Evolutionary conservation across 2,329 filamentous ascomycete species (phyloP), one percentile per base, ranked within the genome.

Genomic region (Ophiocordyceps camponoti-saundersi): DNA sequence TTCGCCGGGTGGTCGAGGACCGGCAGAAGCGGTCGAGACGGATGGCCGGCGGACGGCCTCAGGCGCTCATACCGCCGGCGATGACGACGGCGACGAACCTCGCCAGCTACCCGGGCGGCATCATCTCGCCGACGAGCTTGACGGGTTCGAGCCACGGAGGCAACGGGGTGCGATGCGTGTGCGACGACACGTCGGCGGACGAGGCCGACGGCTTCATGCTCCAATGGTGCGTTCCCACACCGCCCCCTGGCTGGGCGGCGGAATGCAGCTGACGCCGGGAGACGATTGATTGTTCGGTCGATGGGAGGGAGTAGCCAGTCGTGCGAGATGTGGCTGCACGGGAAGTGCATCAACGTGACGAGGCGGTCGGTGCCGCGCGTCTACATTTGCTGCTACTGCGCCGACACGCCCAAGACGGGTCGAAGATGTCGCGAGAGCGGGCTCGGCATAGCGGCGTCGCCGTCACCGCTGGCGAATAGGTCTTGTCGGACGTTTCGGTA

Each of bases 321-420:
- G 22, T 82, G 78, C 56, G 77, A 80, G 54, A 72, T 78, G 65
- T 79, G 72, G 69, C 70, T 80, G 29, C 78, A 82, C 56, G 75
- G 73, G n/a, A 68, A 67, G 48, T 82, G 78, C 56, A 68, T 80
- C 53, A 76, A 77, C 50, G 73, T 80, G 51, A 72, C 70, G 43
- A 68, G 68, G 44, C 67, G 71, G 48, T 70, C 68, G n/a, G 68
- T 75, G 53, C 75, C 77, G 6, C 66, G 68, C 13, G 73, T 81
- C 6, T 82, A 80, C 53, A 74, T 81, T 34, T 82, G 78, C 56
- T 69, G 72, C 1, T 81, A 76, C 50, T 82, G 78, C 55, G 72
- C 73, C 20, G 72, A 78, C 52, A 79, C 75, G 10, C 72, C 75
- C 1, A 75, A 4, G 23, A 70, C 49, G 66, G 65, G 69, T 21